These are phyloP conservation scores for Colletotrichum navitas DNA, from an alignment of 2,329 filamentous ascomycete genomes.

Conservation along the genomic window DNA sequence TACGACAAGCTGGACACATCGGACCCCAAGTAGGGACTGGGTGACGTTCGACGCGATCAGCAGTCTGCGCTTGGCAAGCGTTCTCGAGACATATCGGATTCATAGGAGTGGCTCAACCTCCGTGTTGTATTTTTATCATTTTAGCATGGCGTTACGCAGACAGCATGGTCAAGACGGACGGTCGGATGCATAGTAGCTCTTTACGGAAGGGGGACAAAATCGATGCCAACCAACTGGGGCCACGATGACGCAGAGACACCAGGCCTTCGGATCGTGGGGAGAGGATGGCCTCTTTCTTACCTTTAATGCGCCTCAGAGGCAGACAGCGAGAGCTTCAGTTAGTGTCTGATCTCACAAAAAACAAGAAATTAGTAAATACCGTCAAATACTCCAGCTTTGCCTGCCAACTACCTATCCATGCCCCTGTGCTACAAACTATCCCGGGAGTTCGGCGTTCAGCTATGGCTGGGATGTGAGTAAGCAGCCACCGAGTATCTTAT, in stretches of 20 bases:
- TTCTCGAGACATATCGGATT: conserved; percentile 8
- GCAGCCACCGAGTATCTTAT: background rate
- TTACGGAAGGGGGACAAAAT: background rate
- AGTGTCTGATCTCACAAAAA: conserved; percentile 3
- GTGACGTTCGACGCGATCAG: background rate
- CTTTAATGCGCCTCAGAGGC: conserved; percentile 16
- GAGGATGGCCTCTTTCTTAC: background rate
- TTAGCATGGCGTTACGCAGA: conserved; percentile 52
- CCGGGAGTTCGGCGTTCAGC: background rate
- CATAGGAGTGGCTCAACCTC: conserved; percentile 11
- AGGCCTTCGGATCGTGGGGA: conserved; percentile 2
- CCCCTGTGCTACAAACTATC: background rate
- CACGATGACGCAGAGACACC: conserved; percentile 17
- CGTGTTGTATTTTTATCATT: conserved; percentile 47
- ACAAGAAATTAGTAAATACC: conserved; percentile 9
- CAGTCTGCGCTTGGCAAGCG: background rate
- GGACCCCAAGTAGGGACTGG: conserved; percentile 52
- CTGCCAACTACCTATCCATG: background rate
- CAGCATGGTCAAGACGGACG: conserved; percentile 35
- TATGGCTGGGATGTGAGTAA: background rate
- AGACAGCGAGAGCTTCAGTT: background rate
- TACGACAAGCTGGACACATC: conserved; percentile 66
- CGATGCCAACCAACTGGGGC: conserved; percentile 3
- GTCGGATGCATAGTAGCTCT: conserved; percentile 25
- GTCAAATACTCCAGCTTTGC: conserved; percentile 17